A percentile compares a stretch with the other conserved stretches of the same genome.
Conservation (phyloP, 208 protist genomes). For the Strigomonas culicis region DNA sequence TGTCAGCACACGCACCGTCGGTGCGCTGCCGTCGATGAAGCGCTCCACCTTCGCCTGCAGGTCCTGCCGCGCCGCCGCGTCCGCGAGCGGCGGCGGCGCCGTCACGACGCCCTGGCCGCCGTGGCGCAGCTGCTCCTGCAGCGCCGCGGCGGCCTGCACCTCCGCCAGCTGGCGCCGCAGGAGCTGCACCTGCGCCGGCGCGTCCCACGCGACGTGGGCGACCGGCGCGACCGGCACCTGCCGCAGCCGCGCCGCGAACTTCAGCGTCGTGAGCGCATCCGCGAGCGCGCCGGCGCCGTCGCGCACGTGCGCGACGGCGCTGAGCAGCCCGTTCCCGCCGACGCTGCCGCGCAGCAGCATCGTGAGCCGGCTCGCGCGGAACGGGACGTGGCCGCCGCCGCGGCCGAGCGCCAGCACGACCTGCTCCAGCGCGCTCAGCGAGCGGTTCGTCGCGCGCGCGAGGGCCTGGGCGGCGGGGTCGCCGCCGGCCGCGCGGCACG, state of each 20-base stretch:
- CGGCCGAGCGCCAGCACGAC: constrained; percentile 71
- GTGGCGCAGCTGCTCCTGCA: constrained; percentile 20
- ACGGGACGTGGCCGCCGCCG: constrained; percentile 57
- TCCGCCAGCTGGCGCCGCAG: constrained; percentile 79
- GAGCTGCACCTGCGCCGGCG: constrained; percentile 57
- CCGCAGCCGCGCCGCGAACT: constrained; percentile 87
- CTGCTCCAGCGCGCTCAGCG: constrained; percentile 90
- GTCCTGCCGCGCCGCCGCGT: constrained; percentile 56
- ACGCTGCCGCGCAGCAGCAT: constrained; percentile 86
- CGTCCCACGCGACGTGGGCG: constrained; percentile 65
- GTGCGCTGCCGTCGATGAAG: constrained; percentile 60
- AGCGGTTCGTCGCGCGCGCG: constrained; percentile 60
- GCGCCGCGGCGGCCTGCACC: constrained; percentile 86
- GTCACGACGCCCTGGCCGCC: not conserved
- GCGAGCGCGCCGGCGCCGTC: constrained; percentile 42
- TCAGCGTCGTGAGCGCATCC: constrained; percentile 81
- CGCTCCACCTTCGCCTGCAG: constrained; percentile 47
- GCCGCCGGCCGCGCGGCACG: constrained; percentile 29
- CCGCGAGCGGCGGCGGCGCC: constrained; percentile 3
- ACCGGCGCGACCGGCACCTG: constrained; percentile 67
- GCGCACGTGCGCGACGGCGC: constrained; percentile 88
- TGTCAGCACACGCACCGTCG: constrained; percentile 58
- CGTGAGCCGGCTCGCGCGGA: constrained; percentile 89
- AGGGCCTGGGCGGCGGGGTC: not conserved
- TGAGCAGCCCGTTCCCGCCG: constrained; percentile 73